Evolutionary conservation across 495 filamentous ascomycete genomes (phyloP), one percentile per base, ranked within the genome.

Genomic region (Penicillium bovifimosum): DNA sequence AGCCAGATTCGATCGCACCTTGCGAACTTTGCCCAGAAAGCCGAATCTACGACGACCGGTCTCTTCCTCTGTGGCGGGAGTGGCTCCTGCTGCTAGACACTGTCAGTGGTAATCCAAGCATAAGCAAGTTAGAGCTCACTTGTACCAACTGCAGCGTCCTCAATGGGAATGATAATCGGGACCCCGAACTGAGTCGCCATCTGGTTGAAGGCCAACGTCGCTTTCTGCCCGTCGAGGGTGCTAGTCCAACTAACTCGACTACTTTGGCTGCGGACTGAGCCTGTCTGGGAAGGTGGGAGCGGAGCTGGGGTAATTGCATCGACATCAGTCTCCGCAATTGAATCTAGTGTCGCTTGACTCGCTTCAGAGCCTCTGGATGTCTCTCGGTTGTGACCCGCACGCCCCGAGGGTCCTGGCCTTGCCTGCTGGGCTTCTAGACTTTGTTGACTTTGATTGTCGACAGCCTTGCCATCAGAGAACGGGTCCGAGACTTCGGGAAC

Each of bases 1-100:
- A 0, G 56, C 53, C 47, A 69, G 33, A 41, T 41, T 63, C 5
- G 72, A 75, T 39, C 68, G 62, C 41, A 70, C 65, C 3, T 57
- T 64, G 28, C 68, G 68, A 36, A 76, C 63, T 40, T 60, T 61
- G 27, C 61, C 53, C 17, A 68, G 43, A 14, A 71, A 38, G 42
- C 53, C 33, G 33, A 64, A 52, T n/a, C 65, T 53, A 8, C 33
- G 49, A 14, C 50, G 49, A 34, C 31, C 9, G 6, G 16, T 5
- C 5, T 27, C 35, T 24, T n/a, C 48, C 14, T 46, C 55, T 4
- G 3, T 11, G 11, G n/a, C 24, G 3, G 42, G 14, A 5, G 27
- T 47, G 6, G 26, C 13, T 16, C 52, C 20, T 7, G 45, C 36
- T 47, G 13, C 11, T 49, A 3, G 5, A 1, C 3, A 33, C 9